A percentile compares a stretch with the other conserved stretches of the same genome.
phyloP scores from a whole-genome alignment of 2,329 filamentous ascomycete genomes.

The Penicillium capsulatum region DNA sequence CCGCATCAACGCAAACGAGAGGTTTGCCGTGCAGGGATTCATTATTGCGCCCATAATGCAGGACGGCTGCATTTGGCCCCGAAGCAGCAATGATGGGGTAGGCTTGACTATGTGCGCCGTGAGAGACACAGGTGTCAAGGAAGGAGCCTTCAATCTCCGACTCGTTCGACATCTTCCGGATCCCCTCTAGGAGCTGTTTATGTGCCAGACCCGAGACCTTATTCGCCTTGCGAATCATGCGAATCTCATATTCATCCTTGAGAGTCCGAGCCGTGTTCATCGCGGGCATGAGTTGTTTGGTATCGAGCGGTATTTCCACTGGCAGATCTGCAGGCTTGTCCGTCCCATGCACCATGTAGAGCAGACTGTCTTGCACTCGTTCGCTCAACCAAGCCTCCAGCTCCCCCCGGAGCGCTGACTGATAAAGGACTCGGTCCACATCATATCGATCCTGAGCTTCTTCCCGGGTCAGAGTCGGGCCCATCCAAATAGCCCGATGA shows the following conservation, averaged over 20 bases:
- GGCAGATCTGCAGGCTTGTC: constrained; percentile 29
- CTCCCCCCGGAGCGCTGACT: constrained; percentile 47
- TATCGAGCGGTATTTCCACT: constrained; percentile 24
- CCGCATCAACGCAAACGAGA: constrained; percentile 79
- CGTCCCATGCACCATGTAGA: constrained; percentile 38
- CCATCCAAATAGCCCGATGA: constrained; percentile 42
- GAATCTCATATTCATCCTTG: constrained; percentile 72
- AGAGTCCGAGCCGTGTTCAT: constrained; percentile 66
- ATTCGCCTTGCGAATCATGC: constrained; percentile 68
- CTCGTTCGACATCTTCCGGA: constrained; percentile 67
- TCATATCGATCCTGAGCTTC: constrained; percentile 62
- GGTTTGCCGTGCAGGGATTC: constrained; percentile 65
- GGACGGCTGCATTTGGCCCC: constrained; percentile 73
- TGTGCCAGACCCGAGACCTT: constrained; percentile 65
- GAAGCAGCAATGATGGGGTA: constrained; percentile 83
- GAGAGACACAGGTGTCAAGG: constrained; percentile 67
- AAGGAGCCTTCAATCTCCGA: constrained; percentile 78
- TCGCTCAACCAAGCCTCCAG: constrained; percentile 41
- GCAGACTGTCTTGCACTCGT: constrained; percentile 23
- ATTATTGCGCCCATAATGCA: constrained; percentile 83
- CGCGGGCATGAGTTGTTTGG: constrained; percentile 41
- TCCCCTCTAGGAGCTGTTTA: constrained; percentile 57
- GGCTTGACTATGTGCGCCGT: constrained; percentile 75
- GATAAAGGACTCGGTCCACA: constrained; percentile 66
- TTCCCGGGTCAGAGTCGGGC: constrained; percentile 42